Evolutionary conservation across 495 filamentous ascomycete species (phyloP).

Genomic region (Poronia punctata): DNA sequence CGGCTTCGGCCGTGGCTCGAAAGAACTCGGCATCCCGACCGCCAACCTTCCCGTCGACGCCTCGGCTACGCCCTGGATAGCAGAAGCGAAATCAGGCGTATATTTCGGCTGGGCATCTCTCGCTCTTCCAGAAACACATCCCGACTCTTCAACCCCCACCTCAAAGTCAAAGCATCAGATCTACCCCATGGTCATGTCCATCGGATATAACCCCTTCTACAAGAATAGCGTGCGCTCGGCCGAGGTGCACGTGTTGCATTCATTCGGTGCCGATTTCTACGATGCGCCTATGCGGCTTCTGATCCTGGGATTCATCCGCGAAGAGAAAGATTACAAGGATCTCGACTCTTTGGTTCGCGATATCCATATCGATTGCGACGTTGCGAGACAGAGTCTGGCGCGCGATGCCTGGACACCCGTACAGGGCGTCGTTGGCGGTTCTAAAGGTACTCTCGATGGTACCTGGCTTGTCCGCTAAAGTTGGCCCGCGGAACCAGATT

Average conservation of each 20-base stretch:
- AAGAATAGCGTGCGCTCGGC: slow-evolving; percentile 76
- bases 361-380: slow-evolving; percentile 81
- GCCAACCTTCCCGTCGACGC: slow-evolving; percentile 88
- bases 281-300: slow-evolving; percentile 65
- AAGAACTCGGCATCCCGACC: slow-evolving; percentile 93
- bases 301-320: slow-evolving; percentile 80
- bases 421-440: slow-evolving; percentile 18
- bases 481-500: no score
- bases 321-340: slow-evolving; percentile 80
- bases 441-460: slow-evolving; percentile 26
- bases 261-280: slow-evolving; percentile 76
- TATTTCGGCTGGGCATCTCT: slow-evolving; percentile 87
- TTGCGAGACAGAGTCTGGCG: slow-evolving; percentile 65
- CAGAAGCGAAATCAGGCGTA: slow-evolving; percentile 65
- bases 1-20: slow-evolving; percentile 89
- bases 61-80: slow-evolving; percentile 59
- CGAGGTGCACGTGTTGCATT: slow-evolving; percentile 86
- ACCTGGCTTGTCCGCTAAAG: slow-evolving; percentile 31
- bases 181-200: slow-evolving; percentile 85
- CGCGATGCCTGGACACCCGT: slow-evolving; percentile 58
- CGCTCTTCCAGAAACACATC: slow-evolving; percentile 38
- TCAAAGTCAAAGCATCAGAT: slow-evolving; percentile 36
- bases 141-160: slow-evolving; percentile 22
- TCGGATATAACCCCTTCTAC: slow-evolving; percentile 95
- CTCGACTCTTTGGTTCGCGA: slow-evolving; percentile 79